Evolutionary conservation across 164 flowering plant genomes (phyloP), one percentile per base, ranked within the genome.

Genomic region (Aristolochia californica): DNA sequence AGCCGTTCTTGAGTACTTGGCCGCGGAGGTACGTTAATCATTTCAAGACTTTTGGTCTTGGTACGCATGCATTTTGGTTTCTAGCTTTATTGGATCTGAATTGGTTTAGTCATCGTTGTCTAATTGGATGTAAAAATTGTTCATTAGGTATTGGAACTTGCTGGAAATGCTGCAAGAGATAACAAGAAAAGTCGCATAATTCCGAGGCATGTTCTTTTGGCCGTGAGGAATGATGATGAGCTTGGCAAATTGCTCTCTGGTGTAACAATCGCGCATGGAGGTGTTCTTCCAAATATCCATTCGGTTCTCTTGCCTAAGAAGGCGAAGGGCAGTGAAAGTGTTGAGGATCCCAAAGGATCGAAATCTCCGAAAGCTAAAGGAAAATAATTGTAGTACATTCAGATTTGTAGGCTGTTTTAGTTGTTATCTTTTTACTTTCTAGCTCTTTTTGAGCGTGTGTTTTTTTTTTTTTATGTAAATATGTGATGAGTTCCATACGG

Each of bases 1-100:
- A 9, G 80, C 86, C 16, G 82, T 80, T n/a, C 80, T 80, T 16
- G 80, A 80, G 53, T 78, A 78, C 61, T 72, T 80, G 25, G 79
- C 86, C 13, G 86, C 86, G 5, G 83, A 81, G 83, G 86, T 81
- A 68, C 14, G 13, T 23, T 44, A 18, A n/a, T n/a, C n/a, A n/a
- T n/a, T n/a, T n/a, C n/a, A n/a, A n/a, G n/a, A n/a, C n/a, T n/a
- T n/a, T n/a, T n/a, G n/a, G n/a, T n/a, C n/a, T n/a, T n/a, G n/a
- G n/a, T n/a, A n/a, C n/a, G n/a, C n/a, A n/a, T n/a, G n/a, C n/a
- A n/a, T n/a, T n/a, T n/a, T n/a, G n/a, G n/a, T 30, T 34, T 34
- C 4, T 5, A 34, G 1, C 10, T 7, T 34, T 2, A 12, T 2
- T 9, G 4, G 10, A 7, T 34, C 40, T 34, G 7, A 34, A 34